These are phyloP conservation scores for Cercospora nicotianae DNA, from an alignment of 2,329 filamentous ascomycete genomes.

Conservation along the genomic window DNA sequence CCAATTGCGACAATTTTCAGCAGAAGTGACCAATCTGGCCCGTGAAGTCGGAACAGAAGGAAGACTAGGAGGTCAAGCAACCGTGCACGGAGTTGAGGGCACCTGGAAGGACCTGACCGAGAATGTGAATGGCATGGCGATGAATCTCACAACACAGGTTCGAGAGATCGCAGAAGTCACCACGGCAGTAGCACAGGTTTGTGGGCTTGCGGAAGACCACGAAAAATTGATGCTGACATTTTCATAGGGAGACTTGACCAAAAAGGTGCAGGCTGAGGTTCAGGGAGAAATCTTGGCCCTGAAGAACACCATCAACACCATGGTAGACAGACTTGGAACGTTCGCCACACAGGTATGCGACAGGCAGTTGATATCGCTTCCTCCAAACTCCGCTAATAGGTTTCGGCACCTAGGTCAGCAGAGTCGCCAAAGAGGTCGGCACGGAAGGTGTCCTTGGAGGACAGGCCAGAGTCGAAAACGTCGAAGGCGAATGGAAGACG, in stretches of 20 bases:
- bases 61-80: constrained; percentile 53
- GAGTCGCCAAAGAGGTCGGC: constrained; percentile 64
- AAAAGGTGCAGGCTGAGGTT: constrained; percentile 55
- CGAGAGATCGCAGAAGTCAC: constrained; percentile 56
- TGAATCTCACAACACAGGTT: constrained; percentile 52
- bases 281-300: constrained; percentile 58
- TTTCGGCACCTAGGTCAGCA: constrained; percentile 53
- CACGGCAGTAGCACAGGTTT: constrained; percentile 49
- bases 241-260: constrained; percentile 48
- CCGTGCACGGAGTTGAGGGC: constrained; percentile 54
- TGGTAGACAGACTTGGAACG: constrained; percentile 65
- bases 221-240: neutral
- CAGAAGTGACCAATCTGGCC: constrained; percentile 55
- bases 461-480: constrained; percentile 64
- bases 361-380: neutral
- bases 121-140: constrained; percentile 57
- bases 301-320: constrained; percentile 80
- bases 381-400: neutral
- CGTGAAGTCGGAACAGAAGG: constrained; percentile 55
- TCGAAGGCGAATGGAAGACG: constrained; percentile 67
- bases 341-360: constrained; percentile 54
- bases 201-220: neutral
- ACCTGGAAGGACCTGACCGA: constrained; percentile 57
- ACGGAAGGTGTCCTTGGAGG: constrained; percentile 65
- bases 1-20: constrained; percentile 54